Percentiles rank a stretch among this genome's conserved stretches.
These are phyloP conservation scores for Colletotrichum filicis DNA, from an alignment of 2,329 filamentous ascomycete genomes.

Conservation along the genomic window DNA sequence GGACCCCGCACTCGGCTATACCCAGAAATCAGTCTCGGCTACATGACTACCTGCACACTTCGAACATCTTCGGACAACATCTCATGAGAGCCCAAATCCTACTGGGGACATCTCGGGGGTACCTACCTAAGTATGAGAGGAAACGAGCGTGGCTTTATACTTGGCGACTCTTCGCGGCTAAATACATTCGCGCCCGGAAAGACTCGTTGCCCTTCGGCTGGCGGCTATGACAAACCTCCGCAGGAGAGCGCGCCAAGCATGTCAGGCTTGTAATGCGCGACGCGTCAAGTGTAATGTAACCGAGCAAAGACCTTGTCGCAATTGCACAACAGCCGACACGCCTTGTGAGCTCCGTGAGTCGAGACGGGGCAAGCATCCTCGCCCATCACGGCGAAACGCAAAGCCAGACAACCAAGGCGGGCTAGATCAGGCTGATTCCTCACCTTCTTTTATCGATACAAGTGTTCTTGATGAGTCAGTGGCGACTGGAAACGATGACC, in stretches of 20 bases:
- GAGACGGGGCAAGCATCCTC: conserved; percentile 44
- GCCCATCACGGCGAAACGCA: conserved; percentile 25
- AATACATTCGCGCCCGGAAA: neutral
- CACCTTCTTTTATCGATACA: neutral
- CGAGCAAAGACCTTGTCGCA: conserved; percentile 46
- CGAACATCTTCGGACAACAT: neutral
- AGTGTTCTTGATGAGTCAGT: neutral
- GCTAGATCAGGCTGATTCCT: neutral
- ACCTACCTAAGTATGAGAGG: too few species aligned
- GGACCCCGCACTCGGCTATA: neutral
- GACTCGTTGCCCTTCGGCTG: neutral
- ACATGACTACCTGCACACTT: neutral
- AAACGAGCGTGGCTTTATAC: neutral
- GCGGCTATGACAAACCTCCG: conserved; percentile 31
- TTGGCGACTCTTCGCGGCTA: neutral
- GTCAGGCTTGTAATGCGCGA: conserved; percentile 47
- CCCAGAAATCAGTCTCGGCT: neutral
- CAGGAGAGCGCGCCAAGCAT: conserved; percentile 48
- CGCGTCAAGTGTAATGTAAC: conserved; percentile 50
- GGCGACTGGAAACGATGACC: neutral
- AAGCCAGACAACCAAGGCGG: neutral
- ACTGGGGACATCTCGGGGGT: neutral
- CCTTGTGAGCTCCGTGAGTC: conserved; percentile 47
- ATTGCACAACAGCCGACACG: conserved; percentile 42
- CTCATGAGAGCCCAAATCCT: neutral